Evolutionary conservation across 2,329 filamentous ascomycete genomes (phyloP), one percentile per base, ranked within the genome.

Genomic region (Pseudogymnoascus sp.): DNA sequence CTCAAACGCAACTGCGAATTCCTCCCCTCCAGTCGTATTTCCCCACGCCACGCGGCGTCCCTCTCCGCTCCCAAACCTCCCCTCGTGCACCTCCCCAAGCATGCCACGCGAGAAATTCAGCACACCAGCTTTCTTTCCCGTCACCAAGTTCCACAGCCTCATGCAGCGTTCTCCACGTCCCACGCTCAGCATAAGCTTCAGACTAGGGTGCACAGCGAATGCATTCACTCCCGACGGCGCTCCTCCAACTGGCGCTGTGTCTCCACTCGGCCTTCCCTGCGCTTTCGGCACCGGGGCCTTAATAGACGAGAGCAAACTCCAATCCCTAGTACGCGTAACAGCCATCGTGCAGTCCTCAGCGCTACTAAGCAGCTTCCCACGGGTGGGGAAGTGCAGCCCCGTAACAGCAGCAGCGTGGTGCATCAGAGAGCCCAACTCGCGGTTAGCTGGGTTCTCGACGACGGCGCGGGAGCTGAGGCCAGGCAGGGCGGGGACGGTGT

Each of bases 141-240:
- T 97, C 68, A 97, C 92, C 67, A 99, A 75, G 72, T 99, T 97
- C 95, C 95, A 99, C 67, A 97, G 76, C 67, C 95, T 82, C 90
- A 99, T 96, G 72, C 88, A 91, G 67, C 86, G 87, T 78, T 99
- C 95, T 67, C 92, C 92, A 70, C 88, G 91, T 68, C 91, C 89
- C 7, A 97, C 92, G 69, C 86, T 96, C 65, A 99, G 86, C 90
- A 97, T 96, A 60, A 99, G 80, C 78, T 97, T 97, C 84, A 96
- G 91, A 74, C 90, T 96, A 0, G 95, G 93, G 74, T 99, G 95
- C 25, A 99, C 89, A 1, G 93, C 91, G 74, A 99, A 96, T 74
- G 93, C 90, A 74, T 96, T 97, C 68, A 97, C 86, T 16, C 95
- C 95, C n/a, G 88, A 85, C 0, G 93, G 93, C 25, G 89, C 85